Conservation (phyloP, 331 rosid genomes). For the Rosa hybrid region DNA sequence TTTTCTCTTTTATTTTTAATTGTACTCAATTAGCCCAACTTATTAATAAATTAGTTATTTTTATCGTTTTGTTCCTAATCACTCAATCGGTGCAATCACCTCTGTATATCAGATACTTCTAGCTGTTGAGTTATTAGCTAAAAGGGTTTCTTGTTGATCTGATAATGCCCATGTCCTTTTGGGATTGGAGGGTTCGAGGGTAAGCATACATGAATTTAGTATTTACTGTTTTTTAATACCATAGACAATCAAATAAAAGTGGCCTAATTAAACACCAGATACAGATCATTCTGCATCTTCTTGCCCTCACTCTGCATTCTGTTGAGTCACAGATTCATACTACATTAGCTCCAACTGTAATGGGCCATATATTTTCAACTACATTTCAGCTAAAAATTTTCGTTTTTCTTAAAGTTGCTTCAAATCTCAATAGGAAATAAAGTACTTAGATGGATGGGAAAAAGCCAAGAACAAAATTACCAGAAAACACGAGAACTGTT, state of each 20-base stretch:
- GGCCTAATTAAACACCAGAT: neutral
- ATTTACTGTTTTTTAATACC: neutral
- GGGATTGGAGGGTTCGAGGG: neutral
- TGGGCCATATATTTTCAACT: neutral
- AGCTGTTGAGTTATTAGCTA: neutral
- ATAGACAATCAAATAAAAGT: neutral
- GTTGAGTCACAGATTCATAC: neutral
- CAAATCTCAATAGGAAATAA: neutral
- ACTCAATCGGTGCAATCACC: neutral
- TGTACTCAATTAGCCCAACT: neutral
- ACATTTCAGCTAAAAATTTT: neutral
- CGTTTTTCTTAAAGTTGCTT: neutral
- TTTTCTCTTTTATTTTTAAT: neutral
- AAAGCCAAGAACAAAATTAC: conserved; percentile 4
- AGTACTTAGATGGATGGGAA: conserved; percentile 14
- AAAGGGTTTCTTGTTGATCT: neutral
- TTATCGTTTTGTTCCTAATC: neutral
- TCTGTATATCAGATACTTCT: neutral
- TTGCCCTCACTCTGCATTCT: conserved; percentile 3
- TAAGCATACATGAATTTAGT: neutral
- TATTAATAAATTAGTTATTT: neutral
- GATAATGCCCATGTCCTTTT: neutral
- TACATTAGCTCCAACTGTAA: neutral
- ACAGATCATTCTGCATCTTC: neutral
- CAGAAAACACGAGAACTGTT: neutral